Base-by-base conservation (phyloP, 371 early-diverging fungal species). In the Gilbertella persicaria region DNA sequence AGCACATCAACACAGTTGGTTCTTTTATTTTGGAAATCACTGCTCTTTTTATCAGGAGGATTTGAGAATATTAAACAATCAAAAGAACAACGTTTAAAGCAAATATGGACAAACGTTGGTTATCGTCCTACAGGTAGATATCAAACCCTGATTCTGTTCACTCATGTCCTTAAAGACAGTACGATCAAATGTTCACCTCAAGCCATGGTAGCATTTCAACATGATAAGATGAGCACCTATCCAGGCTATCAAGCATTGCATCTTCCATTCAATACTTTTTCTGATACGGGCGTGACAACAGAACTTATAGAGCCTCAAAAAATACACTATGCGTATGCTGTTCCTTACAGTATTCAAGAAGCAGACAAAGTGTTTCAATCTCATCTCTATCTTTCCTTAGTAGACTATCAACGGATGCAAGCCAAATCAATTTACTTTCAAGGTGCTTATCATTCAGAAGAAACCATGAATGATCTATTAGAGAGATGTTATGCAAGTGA, bases 11-110 rank as follows among this genome's bases (percentile, higher is more conserved):
- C 10, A 20, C 10, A 88, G 86, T 73, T 88, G 26, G 59, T 87
- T 5, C 67, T 87, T 3, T 50, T 88, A 9, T 58, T 88, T 5
- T 90, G 88, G 89, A 90, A 92, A 64, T 78, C 79, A 2, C 51
- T 90, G 14, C 50, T 88, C 20, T 63, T 78, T 5, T 85, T 82
- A 12, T 59, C 88, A 21, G 89, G 91, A n/a, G 82, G 79, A 12
- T 50, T 77, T 66, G 86, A 25, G 53, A 50, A 23, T 53, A 71
- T 28, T 48, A 82, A 53, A 74, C 73, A 10, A 69, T 86, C 26
- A 52, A 75, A 2, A 47, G 62, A 12, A 42, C 58, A 1, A 17
- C 23, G 23, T 19, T 16, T 12, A 37, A 35, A 10, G 26, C 35
- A 42, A 33, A 33, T 10, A n/a, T n/a, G n/a, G n/a, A n/a, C n/a